Base-by-base conservation (phyloP, 2,329 filamentous ascomycete genomes). In the Aspergillus quadricinctus region DNA sequence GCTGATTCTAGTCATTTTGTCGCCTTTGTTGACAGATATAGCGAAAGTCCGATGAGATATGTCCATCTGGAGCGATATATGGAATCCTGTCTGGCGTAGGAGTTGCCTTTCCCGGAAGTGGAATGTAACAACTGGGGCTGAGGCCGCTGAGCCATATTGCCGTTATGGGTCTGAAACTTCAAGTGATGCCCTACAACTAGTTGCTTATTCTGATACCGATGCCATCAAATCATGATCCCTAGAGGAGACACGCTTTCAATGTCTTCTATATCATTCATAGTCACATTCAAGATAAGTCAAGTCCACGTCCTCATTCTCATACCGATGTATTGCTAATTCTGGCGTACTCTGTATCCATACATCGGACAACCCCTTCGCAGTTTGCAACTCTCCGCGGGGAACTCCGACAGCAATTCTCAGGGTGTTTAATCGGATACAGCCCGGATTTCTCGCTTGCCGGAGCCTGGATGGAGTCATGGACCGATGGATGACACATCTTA, bases 371-470 rank as follows among this genome's bases (percentile, higher is more conserved):
- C 14, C 3, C 31, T 37, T 37, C 7, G 19, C n/a, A 23, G 8
- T 10, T n/a, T 23, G 19, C 41, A 27, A 28, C 48, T 55, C 50
- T 54, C 54, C 50, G 54, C 57, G 54, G 59, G 37, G 59, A 61
- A 59, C 54, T 23, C 41, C 41, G 41, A 23, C 41, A 43, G 17
- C 8, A 21, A 21, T 21, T 21, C 40, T 43, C 2, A 19, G 2
- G 8, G 31, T 7, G 6, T 37, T 37, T 3, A 37, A 7, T 17
- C 41, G 41, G 21, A 23, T 45, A 11, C 41, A 23, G 41, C 41
- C 41, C 41, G 41, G 41, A 45, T 23, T 45, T 23, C 1, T 23
- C 1, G 41, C 19, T 23, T 45, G 41, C 4, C n/a, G n/a, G n/a
- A n/a, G n/a, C n/a, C n/a, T 11, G n/a, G 17, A 11, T 10, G 35